A percentile compares a stretch with the other conserved stretches of the same genome.
Conservation (phyloP, 768 basidiomycete species). For the Agaricus bisporus region DNA sequence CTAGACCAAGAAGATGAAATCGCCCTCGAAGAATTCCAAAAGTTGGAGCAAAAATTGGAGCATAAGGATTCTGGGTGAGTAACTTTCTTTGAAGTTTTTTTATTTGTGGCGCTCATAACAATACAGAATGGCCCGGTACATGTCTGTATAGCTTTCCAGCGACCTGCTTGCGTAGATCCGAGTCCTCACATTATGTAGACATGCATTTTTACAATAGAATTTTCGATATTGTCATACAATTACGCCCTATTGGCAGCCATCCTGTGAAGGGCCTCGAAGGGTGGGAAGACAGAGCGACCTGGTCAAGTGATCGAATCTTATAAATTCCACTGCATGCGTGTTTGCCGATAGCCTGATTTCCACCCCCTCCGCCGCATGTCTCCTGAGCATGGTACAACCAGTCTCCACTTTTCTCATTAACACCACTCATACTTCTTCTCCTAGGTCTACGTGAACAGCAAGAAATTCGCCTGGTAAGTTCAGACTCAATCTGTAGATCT, state of each 20-base stretch:
- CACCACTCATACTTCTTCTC: not conserved
- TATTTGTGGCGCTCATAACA: not conserved
- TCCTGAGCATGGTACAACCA: slow-evolving; percentile 8
- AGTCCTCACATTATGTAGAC: not conserved
- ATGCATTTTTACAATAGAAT: too few species aligned
- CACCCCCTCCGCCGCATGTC: not conserved
- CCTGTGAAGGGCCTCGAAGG: not conserved
- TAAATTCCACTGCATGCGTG: slow-evolving; percentile 5
- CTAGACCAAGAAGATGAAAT: slow-evolving; percentile 87
- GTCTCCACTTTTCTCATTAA: too few species aligned
- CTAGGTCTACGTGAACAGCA: slow-evolving; percentile 70
- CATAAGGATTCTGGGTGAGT: slow-evolving; percentile 41
- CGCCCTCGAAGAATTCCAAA: slow-evolving; percentile 82
- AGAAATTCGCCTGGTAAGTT: slow-evolving; percentile 68
- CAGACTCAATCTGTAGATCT: not conserved
- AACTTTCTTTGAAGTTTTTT: not conserved
- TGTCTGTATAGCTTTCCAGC: slow-evolving; percentile 51
- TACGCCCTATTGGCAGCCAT: too few species aligned
- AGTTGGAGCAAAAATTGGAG: slow-evolving; percentile 69
- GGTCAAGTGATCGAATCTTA: not conserved
- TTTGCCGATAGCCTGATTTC: not conserved
- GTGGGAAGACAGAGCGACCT: too few species aligned
- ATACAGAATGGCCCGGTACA: slow-evolving; percentile 71
- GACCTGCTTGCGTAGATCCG: too few species aligned
- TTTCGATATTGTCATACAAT: too few species aligned